Evolutionary conservation across 495 filamentous ascomycete species (phyloP).

Genomic region (Neurospora sp.): DNA sequence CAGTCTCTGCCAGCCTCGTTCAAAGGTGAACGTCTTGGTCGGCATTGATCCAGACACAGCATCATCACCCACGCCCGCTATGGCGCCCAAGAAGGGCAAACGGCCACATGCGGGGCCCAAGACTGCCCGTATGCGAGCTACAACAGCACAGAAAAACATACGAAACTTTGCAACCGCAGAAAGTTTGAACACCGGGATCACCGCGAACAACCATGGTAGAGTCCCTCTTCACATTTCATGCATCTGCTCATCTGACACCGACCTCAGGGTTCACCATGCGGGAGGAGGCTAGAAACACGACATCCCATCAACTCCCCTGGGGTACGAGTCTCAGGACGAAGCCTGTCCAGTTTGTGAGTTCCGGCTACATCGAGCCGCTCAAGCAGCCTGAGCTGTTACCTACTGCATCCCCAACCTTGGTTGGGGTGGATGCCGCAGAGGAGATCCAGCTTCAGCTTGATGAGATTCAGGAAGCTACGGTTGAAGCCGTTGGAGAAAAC

Average conservation of each 20-base stretch:
- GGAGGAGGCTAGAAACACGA: slow-evolving; percentile 71
- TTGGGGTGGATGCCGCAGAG: neutral
- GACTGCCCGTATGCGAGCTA: neutral
- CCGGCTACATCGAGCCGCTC: slow-evolving; percentile 47
- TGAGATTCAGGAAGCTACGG: neutral
- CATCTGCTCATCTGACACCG: neutral
- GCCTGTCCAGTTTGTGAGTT: slow-evolving; percentile 66
- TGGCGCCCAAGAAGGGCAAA: slow-evolving; percentile 13
- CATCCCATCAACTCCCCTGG: slow-evolving; percentile 41
- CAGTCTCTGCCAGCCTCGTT: neutral
- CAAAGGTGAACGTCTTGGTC: neutral
- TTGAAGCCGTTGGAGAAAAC: neutral
- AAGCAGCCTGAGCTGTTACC: slow-evolving; percentile 10
- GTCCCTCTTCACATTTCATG: neutral
- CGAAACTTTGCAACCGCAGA: slow-evolving; percentile 1
- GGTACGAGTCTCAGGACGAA: slow-evolving; percentile 34
- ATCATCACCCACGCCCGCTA: slow-evolving; percentile 1
- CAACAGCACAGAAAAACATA: neutral
- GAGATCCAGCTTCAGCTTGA: neutral
- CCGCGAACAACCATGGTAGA: slow-evolving; percentile 8
- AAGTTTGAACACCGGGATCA: neutral
- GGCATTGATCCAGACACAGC: neutral
- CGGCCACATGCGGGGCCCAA: slow-evolving; percentile 8
- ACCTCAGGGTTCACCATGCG: slow-evolving; percentile 49
- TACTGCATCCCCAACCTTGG: neutral